These are phyloP conservation scores for Corymbia maculata DNA, from an alignment of 345 rosid species.

Conservation along the genomic window DNA sequence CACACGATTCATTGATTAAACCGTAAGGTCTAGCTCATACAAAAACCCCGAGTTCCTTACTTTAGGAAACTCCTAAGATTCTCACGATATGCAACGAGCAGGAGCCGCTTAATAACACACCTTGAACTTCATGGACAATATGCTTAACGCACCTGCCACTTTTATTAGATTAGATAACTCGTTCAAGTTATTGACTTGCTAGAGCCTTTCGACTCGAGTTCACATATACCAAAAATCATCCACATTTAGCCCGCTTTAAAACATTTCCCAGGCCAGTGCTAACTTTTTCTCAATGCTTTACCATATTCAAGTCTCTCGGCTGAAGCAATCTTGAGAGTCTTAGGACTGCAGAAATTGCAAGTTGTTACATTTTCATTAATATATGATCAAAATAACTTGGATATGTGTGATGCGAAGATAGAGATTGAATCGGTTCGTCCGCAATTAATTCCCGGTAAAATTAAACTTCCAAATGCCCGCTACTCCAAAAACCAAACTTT, in stretches of 20 bases:
- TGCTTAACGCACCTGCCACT: background rate
- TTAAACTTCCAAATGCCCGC: background rate
- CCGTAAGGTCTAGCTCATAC: rapidly evolving
- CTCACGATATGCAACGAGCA: background rate
- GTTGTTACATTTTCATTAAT: background rate
- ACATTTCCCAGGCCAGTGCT: background rate
- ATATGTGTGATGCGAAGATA: background rate
- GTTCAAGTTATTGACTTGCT: background rate
- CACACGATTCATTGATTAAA: background rate
- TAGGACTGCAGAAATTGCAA: background rate
- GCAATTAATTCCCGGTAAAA: background rate
- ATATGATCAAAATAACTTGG: too few relatives aligned
- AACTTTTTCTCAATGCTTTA: background rate
- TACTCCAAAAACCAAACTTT: background rate
- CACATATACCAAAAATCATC: background rate
- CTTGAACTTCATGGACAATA: background rate
- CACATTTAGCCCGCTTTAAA: background rate
- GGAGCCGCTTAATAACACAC: background rate
- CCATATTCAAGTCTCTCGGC: background rate
- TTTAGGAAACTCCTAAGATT: background rate
- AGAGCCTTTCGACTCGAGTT: background rate
- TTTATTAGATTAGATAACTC: background rate
- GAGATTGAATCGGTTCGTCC: background rate
- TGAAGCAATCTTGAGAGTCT: background rate
- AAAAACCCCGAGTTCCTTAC: background rate